Percentiles rank a stretch among this genome's conserved stretches.
Evolutionary conservation across 345 rosid genomes (phyloP).

Genomic region (Raphanus sativus): DNA sequence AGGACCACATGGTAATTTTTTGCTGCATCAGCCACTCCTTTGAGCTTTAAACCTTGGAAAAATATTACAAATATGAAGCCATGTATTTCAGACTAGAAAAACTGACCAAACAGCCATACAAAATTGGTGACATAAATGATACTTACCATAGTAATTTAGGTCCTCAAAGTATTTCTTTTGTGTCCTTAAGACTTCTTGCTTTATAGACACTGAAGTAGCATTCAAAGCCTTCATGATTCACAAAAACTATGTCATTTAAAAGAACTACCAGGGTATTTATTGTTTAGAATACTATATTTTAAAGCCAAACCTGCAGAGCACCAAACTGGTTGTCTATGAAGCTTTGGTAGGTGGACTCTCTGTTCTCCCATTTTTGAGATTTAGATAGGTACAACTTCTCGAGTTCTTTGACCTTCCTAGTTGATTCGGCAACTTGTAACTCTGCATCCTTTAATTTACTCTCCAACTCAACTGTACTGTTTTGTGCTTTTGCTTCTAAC

Average conservation of each 20-base stretch:
- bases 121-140: constrained; percentile 10
- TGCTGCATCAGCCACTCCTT: constrained; percentile 80
- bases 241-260: not conserved
- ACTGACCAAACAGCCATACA: constrained; percentile 19
- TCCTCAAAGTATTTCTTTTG: constrained; percentile 61
- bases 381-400: constrained; percentile 68
- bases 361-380: constrained; percentile 69
- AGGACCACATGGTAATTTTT: constrained; percentile 76
- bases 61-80: constrained; percentile 2
- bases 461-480: constrained; percentile 54
- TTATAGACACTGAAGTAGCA: constrained; percentile 57
- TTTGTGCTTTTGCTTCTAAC: constrained; percentile 54
- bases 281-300: constrained; percentile 12
- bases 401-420: constrained; percentile 67
- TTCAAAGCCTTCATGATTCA: constrained; percentile 57
- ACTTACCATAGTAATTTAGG: constrained; percentile 63
- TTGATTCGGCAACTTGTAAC: constrained; percentile 49
- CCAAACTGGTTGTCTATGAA: constrained; percentile 56
- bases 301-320: constrained; percentile 62
- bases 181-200: constrained; percentile 64
- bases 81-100: constrained; percentile 17
- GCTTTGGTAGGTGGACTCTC: constrained; percentile 54
- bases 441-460: constrained; percentile 65
- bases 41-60: constrained; percentile 67
- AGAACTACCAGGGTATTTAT: not conserved